These are phyloP conservation scores for Panicum virgatum DNA, from an alignment of 202 grass and related monocot genomes.

Conservation along the genomic window DNA sequence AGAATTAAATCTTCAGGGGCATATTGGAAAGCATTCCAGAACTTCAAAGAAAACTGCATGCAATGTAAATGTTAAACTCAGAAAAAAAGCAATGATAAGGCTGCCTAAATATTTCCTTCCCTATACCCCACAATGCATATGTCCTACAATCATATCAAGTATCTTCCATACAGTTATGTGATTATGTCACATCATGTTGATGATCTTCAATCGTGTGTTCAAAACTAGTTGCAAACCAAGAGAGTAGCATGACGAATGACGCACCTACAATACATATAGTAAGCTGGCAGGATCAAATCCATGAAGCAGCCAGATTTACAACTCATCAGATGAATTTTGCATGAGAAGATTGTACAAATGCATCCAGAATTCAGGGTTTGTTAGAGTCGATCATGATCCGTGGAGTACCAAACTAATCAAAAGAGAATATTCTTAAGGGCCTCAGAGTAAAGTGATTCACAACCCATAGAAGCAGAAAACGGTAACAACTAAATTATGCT, in stretches of 20 bases:
- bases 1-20: not conserved
- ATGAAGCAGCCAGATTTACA: slow-evolving; percentile 4
- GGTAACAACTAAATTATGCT: not conserved
- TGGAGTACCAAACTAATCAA: not conserved
- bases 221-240: not conserved
- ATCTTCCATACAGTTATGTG: not conserved
- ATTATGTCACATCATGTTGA: not conserved
- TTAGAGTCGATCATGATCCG: not conserved
- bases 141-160: not conserved
- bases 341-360: not conserved
- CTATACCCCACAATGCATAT: not conserved
- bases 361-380: not conserved
- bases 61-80: not conserved
- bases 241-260: not conserved
- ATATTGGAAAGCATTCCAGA: not conserved
- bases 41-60: not conserved
- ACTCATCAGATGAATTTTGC: slow-evolving; percentile 16
- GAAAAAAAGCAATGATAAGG: not conserved
- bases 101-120: not conserved
- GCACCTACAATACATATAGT: not conserved
- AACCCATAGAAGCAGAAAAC: not conserved
- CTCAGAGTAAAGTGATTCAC: not conserved
- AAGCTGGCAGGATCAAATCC: not conserved
- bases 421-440: not conserved
- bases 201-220: not conserved